Percentiles rank a stretch among this genome's conserved stretches.
phyloP scores from a whole-genome alignment of 345 rosid genomes.

The Eutrema yunnanense region DNA sequence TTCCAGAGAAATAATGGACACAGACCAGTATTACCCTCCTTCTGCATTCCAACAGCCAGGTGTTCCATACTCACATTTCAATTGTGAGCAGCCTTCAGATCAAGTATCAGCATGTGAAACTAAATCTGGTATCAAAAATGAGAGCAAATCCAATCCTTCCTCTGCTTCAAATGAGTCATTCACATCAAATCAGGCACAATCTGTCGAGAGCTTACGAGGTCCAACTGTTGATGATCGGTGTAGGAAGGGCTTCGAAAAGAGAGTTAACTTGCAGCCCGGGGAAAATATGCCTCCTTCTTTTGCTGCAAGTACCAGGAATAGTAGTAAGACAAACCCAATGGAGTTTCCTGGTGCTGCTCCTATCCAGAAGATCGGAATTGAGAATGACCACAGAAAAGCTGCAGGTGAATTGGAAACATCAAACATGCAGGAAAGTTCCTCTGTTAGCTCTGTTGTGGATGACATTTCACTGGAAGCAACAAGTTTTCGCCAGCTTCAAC shows the following conservation, averaged over 20 bases:
- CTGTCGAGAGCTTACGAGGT: conserved; percentile 39
- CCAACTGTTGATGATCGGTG: conserved; percentile 33
- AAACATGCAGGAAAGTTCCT: conserved; percentile 52
- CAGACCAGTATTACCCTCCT: conserved; percentile 29
- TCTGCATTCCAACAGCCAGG: conserved; percentile 18
- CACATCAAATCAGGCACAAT: conserved; percentile 53
- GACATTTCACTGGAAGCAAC: conserved; percentile 71
- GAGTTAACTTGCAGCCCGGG: conserved; percentile 24
- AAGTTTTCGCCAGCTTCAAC: conserved; percentile 84
- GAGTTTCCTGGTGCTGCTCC: conserved; percentile 38
- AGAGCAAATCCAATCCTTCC: conserved; percentile 38
- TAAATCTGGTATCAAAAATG: conserved; percentile 46
- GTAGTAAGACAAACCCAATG: conserved; percentile 29
- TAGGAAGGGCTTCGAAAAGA: conserved; percentile 27
- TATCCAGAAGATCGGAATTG: conserved; percentile 39
- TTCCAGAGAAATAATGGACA: conserved; percentile 32
- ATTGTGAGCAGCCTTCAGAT: conserved; percentile 36
- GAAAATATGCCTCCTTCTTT: conserved; percentile 28
- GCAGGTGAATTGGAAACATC: conserved; percentile 44
- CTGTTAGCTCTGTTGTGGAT: conserved; percentile 53
- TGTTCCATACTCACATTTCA: conserved; percentile 31
- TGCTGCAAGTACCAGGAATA: conserved; percentile 30
- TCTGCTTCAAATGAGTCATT: conserved; percentile 44
- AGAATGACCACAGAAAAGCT: conserved; percentile 30
- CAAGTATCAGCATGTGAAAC: conserved; percentile 45